A percentile compares a stretch with the other conserved stretches of the same genome.
These are phyloP conservation scores for Sphaerosporella brunnea DNA, from an alignment of 495 filamentous ascomycete genomes.

Conservation along the genomic window DNA sequence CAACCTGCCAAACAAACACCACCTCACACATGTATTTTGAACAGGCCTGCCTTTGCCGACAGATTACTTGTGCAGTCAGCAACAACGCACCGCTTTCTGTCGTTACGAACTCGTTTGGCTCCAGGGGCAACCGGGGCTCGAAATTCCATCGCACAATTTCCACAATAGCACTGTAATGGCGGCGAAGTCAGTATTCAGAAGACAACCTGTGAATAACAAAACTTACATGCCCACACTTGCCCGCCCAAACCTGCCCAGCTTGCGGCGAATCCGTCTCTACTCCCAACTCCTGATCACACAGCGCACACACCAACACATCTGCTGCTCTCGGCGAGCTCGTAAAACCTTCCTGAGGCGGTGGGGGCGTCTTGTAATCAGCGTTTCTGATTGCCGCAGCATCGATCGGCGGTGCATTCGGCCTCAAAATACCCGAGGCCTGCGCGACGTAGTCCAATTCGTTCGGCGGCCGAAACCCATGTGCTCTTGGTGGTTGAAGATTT, in stretches of 20 bases:
- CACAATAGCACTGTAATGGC: slow-evolving; percentile 19
- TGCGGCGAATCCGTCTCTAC: slow-evolving; percentile 32
- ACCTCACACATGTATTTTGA: slow-evolving; percentile 23
- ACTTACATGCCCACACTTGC: slow-evolving; percentile 62
- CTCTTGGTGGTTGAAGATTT: background rate
- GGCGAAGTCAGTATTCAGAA: background rate
- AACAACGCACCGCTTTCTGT: slow-evolving; percentile 15
- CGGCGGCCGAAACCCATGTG: slow-evolving; percentile 9
- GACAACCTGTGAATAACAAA: background rate
- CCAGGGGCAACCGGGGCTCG: background rate
- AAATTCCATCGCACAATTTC: slow-evolving; percentile 13
- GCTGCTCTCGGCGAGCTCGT: slow-evolving; percentile 44
- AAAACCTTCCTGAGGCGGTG: slow-evolving; percentile 41
- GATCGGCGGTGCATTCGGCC: slow-evolving; percentile 5
- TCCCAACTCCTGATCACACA: slow-evolving; percentile 52
- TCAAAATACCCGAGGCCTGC: slow-evolving; percentile 21
- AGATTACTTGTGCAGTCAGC: slow-evolving; percentile 19
- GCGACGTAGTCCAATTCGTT: slow-evolving; percentile 25
- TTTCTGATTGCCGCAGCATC: slow-evolving; percentile 6
- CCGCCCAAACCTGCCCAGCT: slow-evolving; percentile 45
- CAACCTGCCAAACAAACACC: too few relatives aligned
- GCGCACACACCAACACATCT: slow-evolving; percentile 51
- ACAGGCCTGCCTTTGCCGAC: slow-evolving; percentile 18
- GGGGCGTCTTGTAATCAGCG: slow-evolving; percentile 40
- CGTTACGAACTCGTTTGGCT: background rate